Evolutionary conservation across 2,329 filamentous ascomycete species (phyloP), one percentile per base, ranked within the genome.

Genomic region (Alternaria sp.): DNA sequence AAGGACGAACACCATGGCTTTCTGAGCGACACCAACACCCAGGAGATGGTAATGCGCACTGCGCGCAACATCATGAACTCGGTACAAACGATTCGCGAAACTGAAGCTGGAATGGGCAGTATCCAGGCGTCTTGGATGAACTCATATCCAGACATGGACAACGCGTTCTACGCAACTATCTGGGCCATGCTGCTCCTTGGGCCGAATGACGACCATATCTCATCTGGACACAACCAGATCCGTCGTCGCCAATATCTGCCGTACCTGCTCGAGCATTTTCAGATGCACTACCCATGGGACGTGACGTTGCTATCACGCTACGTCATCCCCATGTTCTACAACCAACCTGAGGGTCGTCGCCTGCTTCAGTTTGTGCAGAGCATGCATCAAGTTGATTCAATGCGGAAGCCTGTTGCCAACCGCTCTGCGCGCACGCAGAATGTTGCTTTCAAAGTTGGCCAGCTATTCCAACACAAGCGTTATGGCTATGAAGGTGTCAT

Each of bases 401-500:
- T 86, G 61, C 83, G 83, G 3, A 88, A 85, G 65, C 81, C 65
- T 10, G 30, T 67, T 5, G 57, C 71, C 36, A 57, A 4, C 0
- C 67, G 77, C 11, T 57, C 58, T 10, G 58, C 44, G 8, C 54
- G 56, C 12, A 70, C 65, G 1, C 54, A 43, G 1, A 69, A 70
- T 6, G 74, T 79, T 9, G 54, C 53, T 2, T 79, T 74, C 65
- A 80, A 80, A 26, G 87, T 93, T 54, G 96, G 96, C 1, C 91
- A 96, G 71, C 86, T 97, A 7, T 97, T 98, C 76, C 86, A 86
- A 51, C 96, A 99, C 80, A 88, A 85, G 65, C 87, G 93, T 49
- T 97, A 96, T 77, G 83, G 86, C 19, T 97, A 95, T 77, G 83
- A 90, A 52, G 94, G 91, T 17, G 87, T 96, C 25, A 91, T 99